Percentiles rank a stretch among this genome's conserved stretches.
Conservation (phyloP, 257 asterid genomes). For the Solanum dulcamara region DNA sequence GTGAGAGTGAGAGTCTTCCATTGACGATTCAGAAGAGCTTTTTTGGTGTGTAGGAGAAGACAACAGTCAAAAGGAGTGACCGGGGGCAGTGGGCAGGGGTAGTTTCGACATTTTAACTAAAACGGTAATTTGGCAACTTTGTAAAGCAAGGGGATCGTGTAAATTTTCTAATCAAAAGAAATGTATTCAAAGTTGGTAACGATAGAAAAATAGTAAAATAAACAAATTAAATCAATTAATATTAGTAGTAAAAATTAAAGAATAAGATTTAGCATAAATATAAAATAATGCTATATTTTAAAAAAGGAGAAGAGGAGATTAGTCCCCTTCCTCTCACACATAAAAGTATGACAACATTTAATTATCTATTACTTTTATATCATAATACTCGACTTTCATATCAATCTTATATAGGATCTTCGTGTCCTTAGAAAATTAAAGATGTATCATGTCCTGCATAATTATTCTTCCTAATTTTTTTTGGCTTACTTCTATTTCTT, state of each 20-base stretch:
- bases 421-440: background rate
- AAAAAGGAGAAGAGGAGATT: background rate
- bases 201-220: too few relatives aligned
- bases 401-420: background rate
- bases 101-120: background rate
- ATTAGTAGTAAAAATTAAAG: too few relatives aligned
- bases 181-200: too few relatives aligned
- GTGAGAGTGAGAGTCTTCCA: slow-evolving; percentile 5
- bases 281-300: too few relatives aligned
- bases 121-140: background rate
- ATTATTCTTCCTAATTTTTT: background rate
- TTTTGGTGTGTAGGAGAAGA: background rate
- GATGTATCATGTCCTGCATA: background rate
- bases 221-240: too few relatives aligned
- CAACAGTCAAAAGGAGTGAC: slow-evolving; percentile 5
- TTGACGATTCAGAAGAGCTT: background rate
- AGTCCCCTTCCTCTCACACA: background rate
- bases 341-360: background rate
- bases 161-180: too few relatives aligned
- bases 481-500: background rate
- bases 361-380: background rate
- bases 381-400: background rate
- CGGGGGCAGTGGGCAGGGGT: background rate
- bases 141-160: background rate
- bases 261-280: too few relatives aligned